phyloP scores from a whole-genome alignment of 2,329 filamentous ascomycete genomes.

The Exserohilum turcica region DNA sequence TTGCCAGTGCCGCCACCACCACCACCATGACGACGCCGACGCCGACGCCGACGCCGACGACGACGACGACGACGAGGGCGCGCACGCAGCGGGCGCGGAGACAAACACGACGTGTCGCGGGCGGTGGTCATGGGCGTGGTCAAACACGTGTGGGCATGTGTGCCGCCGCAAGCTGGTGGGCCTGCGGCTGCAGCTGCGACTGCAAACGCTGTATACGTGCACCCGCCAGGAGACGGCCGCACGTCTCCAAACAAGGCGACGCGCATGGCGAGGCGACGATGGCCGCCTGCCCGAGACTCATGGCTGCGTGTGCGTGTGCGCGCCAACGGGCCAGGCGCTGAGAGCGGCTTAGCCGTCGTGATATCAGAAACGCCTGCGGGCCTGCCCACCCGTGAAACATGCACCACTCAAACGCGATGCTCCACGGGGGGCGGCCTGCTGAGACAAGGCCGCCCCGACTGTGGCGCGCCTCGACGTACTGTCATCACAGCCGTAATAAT shows the following conservation, averaged over 20 bases:
- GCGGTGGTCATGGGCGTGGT: neutral
- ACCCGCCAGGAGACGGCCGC: neutral
- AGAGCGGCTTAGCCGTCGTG: constrained; percentile 4
- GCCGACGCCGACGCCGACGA: too few species aligned
- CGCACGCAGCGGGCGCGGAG: constrained; percentile 5
- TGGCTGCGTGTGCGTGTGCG: constrained; percentile 4
- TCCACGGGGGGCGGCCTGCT: constrained; percentile 27
- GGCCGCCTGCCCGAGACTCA: neutral
- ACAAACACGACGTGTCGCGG: constrained; percentile 8
- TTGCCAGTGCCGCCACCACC: too few species aligned
- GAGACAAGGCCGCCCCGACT: constrained; percentile 18
- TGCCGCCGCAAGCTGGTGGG: constrained; percentile 13
- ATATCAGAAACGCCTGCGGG: constrained; percentile 10
- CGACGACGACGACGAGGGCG: too few species aligned
- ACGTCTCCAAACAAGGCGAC: constrained; percentile 3
- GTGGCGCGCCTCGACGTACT: too few species aligned
- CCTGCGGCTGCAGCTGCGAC: constrained; percentile 9
- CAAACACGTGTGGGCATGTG: neutral
- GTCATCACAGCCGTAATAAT: too few species aligned
- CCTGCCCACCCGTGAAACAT: constrained; percentile 27
- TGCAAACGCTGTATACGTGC: constrained; percentile 1
- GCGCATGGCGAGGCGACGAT: too few species aligned
- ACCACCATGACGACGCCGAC: too few species aligned
- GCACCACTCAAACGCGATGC: constrained; percentile 26
- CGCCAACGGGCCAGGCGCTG: constrained; percentile 7